phyloP scores from a whole-genome alignment of 495 filamentous ascomycete genomes.

The Aspergillus steynii region DNA sequence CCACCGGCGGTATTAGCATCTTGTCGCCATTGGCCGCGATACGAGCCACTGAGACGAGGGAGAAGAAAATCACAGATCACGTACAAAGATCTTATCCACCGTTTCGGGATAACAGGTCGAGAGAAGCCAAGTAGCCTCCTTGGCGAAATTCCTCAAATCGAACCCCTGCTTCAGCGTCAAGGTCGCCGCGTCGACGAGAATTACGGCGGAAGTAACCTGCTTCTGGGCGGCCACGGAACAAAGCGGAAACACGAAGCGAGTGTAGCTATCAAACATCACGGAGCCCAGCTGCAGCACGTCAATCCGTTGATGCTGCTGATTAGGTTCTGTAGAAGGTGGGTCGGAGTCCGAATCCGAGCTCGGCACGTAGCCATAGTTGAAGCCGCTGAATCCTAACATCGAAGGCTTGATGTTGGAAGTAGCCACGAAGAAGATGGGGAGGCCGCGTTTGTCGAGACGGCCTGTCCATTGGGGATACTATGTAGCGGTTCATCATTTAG shows the following conservation, averaged over 20 bases:
- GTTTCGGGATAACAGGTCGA: conserved; percentile 36
- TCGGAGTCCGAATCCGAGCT: not conserved
- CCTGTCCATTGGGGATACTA: conserved; percentile 42
- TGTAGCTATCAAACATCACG: conserved; percentile 25
- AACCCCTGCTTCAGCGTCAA: conserved; percentile 31
- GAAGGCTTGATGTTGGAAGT: conserved; percentile 19
- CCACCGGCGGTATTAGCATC: not conserved
- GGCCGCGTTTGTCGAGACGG: conserved; percentile 27
- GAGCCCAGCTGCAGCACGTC: conserved; percentile 28
- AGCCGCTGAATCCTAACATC: not conserved
- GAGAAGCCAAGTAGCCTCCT: conserved; percentile 27
- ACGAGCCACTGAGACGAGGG: no score
- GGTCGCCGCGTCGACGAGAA: conserved; percentile 27
- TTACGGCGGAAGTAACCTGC: conserved; percentile 21
- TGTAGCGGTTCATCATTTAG: not conserved
- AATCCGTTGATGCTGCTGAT: not conserved
- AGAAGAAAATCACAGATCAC: conserved; percentile 3
- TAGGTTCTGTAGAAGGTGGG: not conserved
- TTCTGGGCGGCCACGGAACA: conserved; percentile 24
- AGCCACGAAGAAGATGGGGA: conserved; percentile 30
- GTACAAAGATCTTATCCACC: conserved; percentile 29
- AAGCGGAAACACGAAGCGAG: conserved; percentile 33
- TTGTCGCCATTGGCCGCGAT: not conserved
- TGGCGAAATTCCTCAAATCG: conserved; percentile 24
- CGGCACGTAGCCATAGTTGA: not conserved